phyloP scores from a whole-genome alignment of 2,329 filamentous ascomycete species.

The Colletotrichum orchidophilum region DNA sequence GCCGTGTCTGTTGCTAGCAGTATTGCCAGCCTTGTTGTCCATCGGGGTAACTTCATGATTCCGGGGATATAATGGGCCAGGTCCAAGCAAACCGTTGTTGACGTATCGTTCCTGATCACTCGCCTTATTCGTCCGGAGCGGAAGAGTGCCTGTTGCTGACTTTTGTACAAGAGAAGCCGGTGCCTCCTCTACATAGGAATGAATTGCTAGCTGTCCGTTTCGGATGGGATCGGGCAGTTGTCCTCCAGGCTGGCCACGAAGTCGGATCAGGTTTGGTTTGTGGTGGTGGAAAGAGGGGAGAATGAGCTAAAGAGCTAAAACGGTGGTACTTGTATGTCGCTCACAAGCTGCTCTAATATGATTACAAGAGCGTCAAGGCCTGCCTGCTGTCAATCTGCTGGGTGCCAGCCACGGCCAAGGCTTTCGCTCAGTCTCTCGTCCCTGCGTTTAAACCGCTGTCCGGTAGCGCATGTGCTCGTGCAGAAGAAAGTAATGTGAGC shows the following conservation, averaged over 20 bases:
- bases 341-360: neutral
- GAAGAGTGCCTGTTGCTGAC: neutral
- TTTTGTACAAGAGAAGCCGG: neutral
- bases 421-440: neutral
- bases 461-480: neutral
- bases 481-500: neutral
- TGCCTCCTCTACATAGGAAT: neutral
- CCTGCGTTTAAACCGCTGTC: slow-evolving; percentile 1
- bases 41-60: slow-evolving; percentile 15
- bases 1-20: neutral
- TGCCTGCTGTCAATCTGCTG: neutral
- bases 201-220: neutral
- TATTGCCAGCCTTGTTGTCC: neutral
- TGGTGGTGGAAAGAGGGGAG: neutral
- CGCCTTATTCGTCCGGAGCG: neutral
- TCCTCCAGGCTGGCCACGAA: neutral
- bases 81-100: neutral
- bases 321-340: neutral
- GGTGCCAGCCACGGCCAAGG: neutral
- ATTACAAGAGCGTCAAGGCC: neutral
- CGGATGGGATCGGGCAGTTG: neutral
- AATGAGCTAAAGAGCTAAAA: neutral
- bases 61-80: neutral
- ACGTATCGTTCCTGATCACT: neutral
- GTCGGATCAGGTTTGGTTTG: neutral